Percentiles rank a stretch among this genome's conserved stretches.
Evolutionary conservation across 2,329 filamentous ascomycete species (phyloP).

Genomic region (Gnomoniopsis sp.): DNA sequence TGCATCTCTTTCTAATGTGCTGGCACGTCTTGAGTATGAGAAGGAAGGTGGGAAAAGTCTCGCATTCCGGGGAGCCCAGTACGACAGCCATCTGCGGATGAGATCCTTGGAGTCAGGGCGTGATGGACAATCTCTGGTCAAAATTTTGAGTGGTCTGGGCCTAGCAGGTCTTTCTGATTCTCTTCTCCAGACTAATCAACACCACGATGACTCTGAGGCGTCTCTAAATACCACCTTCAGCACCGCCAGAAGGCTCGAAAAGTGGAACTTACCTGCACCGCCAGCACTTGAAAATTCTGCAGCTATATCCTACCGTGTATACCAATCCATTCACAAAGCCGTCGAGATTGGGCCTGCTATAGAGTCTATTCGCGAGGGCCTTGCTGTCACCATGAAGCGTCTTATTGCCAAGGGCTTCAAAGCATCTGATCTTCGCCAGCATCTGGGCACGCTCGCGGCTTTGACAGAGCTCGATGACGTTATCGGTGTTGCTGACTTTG

Average conservation of each 20-base stretch:
- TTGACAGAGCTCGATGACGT: constrained; percentile 81
- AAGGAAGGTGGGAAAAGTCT: constrained; percentile 82
- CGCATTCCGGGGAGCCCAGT: constrained; percentile 84
- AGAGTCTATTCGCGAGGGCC: constrained; percentile 59
- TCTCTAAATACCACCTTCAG: constrained; percentile 71
- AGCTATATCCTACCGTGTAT: constrained; percentile 72
- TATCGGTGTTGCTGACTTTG: constrained; percentile 54
- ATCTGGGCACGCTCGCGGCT: constrained; percentile 63
- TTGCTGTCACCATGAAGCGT: constrained; percentile 57
- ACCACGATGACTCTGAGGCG: constrained; percentile 51
- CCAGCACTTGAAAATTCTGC: constrained; percentile 58
- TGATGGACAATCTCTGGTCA: constrained; percentile 69
- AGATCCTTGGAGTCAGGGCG: constrained; percentile 50
- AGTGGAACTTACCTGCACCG: constrained; percentile 86
- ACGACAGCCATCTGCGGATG: constrained; percentile 76
- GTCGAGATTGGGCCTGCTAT: constrained; percentile 51
- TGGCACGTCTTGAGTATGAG: constrained; percentile 85
- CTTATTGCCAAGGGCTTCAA: constrained; percentile 48
- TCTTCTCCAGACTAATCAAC: constrained; percentile 66
- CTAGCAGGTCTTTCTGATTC: constrained; percentile 83
- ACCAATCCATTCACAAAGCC: constrained; percentile 73
- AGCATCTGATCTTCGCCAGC: constrained; percentile 49
- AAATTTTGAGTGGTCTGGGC: constrained; percentile 75
- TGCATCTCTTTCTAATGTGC: constrained; percentile 71
- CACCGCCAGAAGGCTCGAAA: constrained; percentile 77